phyloP scores from a whole-genome alignment of 768 basidiomycete genomes.

The Agaricus blazei region DNA sequence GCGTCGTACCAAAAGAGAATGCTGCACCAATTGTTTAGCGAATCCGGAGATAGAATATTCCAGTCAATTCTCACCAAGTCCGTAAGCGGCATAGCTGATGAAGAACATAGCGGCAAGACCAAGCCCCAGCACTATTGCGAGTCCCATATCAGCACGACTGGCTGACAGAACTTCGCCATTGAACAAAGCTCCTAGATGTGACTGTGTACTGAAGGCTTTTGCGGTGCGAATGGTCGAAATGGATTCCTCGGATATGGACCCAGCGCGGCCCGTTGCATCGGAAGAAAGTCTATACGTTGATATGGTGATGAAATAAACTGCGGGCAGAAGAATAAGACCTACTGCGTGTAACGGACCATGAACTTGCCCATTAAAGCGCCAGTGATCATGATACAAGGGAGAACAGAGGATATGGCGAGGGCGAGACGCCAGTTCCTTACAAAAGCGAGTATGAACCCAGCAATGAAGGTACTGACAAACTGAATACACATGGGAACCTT shows the following conservation, averaged over 20 bases:
- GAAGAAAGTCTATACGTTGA: conserved; percentile 30
- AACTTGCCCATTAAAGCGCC: conserved; percentile 62
- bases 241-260: conserved; percentile 79
- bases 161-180: conserved; percentile 48
- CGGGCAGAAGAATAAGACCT: conserved; percentile 16
- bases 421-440: conserved; percentile 65
- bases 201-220: conserved; percentile 78
- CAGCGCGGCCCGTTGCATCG: conserved; percentile 65
- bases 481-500: conserved; percentile 60
- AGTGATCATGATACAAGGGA: conserved; percentile 66
- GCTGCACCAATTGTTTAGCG: conserved; percentile 31
- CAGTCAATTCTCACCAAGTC: conserved; percentile 33
- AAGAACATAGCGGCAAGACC: conserved; percentile 68
- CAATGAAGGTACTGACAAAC: conserved; percentile 59
- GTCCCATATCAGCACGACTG: conserved; percentile 38
- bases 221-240: conserved; percentile 78
- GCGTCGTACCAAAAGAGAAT: conserved; percentile 77
- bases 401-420: conserved; percentile 62
- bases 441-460: conserved; percentile 68
- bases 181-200: conserved; percentile 51
- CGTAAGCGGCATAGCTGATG: conserved; percentile 63
- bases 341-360: conserved; percentile 52
- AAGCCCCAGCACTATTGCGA: conserved; percentile 45
- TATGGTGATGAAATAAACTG: conserved; percentile 24
- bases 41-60: neutral